Evolutionary conservation across 176 grass and related monocot genomes (phyloP).

Genomic region (Rhipidocladum racemiflorum): DNA sequence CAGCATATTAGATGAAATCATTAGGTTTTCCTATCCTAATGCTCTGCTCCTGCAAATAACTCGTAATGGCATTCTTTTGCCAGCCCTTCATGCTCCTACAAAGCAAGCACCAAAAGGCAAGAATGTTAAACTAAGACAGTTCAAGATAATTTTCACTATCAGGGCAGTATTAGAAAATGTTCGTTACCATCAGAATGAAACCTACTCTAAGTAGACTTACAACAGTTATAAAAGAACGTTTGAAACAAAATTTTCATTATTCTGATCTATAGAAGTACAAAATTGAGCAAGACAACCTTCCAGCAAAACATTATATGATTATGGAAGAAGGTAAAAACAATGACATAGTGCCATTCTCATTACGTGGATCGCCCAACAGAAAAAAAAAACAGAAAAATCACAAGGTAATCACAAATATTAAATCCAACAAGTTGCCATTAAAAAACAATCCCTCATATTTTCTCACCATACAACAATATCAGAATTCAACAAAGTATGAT

Average conservation of each 20-base stretch:
- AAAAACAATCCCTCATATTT: not conserved
- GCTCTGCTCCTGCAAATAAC: slow-evolving; percentile 63
- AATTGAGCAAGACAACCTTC: not conserved
- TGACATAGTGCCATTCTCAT: not conserved
- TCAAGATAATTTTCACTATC: not conserved
- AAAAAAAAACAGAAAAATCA: not conserved
- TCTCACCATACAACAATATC: not conserved
- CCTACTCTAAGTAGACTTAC: not conserved
- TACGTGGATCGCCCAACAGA: not conserved
- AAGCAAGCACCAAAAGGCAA: not conserved
- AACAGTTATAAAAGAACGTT: not conserved
- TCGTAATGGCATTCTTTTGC: slow-evolving; percentile 83
- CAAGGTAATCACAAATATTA: not conserved
- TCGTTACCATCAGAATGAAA: not conserved
- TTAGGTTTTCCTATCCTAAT: slow-evolving; percentile 80
- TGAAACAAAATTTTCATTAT: not conserved
- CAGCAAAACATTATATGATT: not conserved
- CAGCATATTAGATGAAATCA: slow-evolving; percentile 52
- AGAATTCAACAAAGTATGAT: not conserved
- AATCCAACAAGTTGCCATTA: not conserved
- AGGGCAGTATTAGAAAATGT: not conserved
- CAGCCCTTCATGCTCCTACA: slow-evolving; percentile 96
- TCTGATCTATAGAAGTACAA: not conserved
- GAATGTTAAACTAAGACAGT: not conserved
- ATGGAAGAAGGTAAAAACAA: not conserved